phyloP scores from a whole-genome alignment of 1,284 basidiomycete species.

The Somion occarium region DNA sequence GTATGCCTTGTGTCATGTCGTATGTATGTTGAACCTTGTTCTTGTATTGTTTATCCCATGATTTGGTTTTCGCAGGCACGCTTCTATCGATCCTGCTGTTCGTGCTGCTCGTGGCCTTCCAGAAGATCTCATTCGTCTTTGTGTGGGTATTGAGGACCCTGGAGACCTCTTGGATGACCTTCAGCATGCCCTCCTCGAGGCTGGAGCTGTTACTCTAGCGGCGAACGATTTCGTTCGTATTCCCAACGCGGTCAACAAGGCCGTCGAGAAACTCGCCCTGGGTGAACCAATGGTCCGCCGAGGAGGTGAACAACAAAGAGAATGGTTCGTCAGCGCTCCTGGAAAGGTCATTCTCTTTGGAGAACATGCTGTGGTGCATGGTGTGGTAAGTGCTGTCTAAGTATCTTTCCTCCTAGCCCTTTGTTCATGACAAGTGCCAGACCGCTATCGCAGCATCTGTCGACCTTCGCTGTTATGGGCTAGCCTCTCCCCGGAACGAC shows the following conservation, averaged over 20 bases:
- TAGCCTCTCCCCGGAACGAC: slow-evolving; percentile 74
- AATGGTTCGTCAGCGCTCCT: slow-evolving; percentile 90
- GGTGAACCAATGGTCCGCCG: slow-evolving; percentile 25
- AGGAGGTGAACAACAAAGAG: slow-evolving; percentile 39
- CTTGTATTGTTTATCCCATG: slow-evolving; percentile 11
- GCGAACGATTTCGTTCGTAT: slow-evolving; percentile 47
- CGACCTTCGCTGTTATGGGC: slow-evolving; percentile 92
- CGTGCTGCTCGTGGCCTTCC: slow-evolving; percentile 93
- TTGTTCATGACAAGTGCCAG: slow-evolving; percentile 31
- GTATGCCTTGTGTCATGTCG: slow-evolving; percentile 99
- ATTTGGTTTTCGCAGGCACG: slow-evolving; percentile 62
- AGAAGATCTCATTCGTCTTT: slow-evolving; percentile 96
- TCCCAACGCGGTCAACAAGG: slow-evolving; percentile 47
- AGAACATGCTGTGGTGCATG: slow-evolving; percentile 98
- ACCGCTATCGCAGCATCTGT: slow-evolving; percentile 95
- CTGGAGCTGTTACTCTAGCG: slow-evolving; percentile 73
- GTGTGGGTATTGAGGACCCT: slow-evolving; percentile 97
- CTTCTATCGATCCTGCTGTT: slow-evolving; percentile 92
- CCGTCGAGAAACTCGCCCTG: slow-evolving; percentile 63
- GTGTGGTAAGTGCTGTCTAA: slow-evolving; percentile 63
- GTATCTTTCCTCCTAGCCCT: not conserved
- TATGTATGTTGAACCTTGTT: slow-evolving; percentile 40
- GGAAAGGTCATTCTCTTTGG: slow-evolving; percentile 99
- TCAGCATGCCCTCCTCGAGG: slow-evolving; percentile 86
- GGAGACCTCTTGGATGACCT: slow-evolving; percentile 94